Conservation (phyloP, 164 flowering plant species). For the Macadamia tetraphylla region DNA sequence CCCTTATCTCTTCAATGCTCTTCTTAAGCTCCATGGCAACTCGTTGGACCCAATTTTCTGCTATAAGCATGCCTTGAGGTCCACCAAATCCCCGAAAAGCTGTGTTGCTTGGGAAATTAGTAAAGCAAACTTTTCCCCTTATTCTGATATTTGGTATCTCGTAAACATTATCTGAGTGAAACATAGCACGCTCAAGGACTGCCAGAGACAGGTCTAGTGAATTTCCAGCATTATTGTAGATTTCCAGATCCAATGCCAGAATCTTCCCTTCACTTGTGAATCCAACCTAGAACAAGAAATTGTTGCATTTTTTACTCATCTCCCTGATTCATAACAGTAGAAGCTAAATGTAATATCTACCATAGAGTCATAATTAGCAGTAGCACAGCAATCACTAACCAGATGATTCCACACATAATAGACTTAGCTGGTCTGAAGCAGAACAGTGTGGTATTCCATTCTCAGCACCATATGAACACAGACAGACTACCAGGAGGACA, state of each 20-base stretch:
- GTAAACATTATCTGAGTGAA: slow-evolving; percentile 93
- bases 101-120: slow-evolving; percentile 89
- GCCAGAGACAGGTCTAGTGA: slow-evolving; percentile 78
- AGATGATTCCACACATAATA: no score
- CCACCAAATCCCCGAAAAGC: slow-evolving; percentile 99
- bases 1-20: slow-evolving; percentile 83
- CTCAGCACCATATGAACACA: not conserved
- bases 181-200: slow-evolving; percentile 93
- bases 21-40: slow-evolving; percentile 68
- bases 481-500: no score
- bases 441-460: not conserved
- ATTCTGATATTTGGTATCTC: slow-evolving; percentile 78
- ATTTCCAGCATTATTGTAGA: slow-evolving; percentile 93
- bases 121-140: slow-evolving; percentile 77
- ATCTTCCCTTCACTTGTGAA: slow-evolving; percentile 82
- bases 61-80: slow-evolving; percentile 94
- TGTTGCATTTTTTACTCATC: not conserved
- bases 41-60: slow-evolving; percentile 95
- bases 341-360: not conserved
- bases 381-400: no score
- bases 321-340: not conserved
- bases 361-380: not conserved
- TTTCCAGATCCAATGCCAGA: slow-evolving; percentile 81
- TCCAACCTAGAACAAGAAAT: slow-evolving; percentile 59
- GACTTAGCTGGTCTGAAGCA: no score